Base-by-base conservation (phyloP, 1,139 yeast species). In the Yamadazyma trypodendri region DNA sequence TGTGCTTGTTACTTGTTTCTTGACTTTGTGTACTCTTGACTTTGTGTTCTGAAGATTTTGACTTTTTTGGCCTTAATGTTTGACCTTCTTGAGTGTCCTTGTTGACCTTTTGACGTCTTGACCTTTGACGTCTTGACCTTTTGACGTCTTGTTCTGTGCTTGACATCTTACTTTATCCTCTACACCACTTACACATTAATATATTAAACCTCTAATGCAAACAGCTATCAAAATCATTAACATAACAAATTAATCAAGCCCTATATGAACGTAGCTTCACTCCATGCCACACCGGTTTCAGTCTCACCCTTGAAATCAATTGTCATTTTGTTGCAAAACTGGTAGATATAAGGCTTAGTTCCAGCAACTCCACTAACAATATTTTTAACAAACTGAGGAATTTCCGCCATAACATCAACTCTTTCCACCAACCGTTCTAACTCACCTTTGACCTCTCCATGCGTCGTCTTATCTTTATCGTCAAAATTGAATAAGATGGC, bases 321-420 rank as follows among this genome's bases (percentile, higher is more conserved):
- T 10, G 58, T 56, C 55, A 72, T 59, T 34, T 75, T 71, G 60
- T 85, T 82, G 57, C 84, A 78, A 65, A 78, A 92, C 67, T 92
- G 98, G 64, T 90, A 92, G 54, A 92, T 90, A 67, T 79, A 92
- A 25, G 98, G 98, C 59, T 83, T 86, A 31, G 97, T 84, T 38
- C 97, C 98, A 11, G 95, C 92, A 41, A 90, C 94, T 43, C 96
- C 96, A 47, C 90, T 81, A 31, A 88, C 97, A 44, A 92, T 86
- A 53, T 83, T 85, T 65, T 92, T 92, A 48, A 92, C 95, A 64
- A 92, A 89, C 50, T 79, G 83, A 31, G 98, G 98, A 44, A 92
- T 84, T 67, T 92, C 98, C 31, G 92, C 89, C 97, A 92, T 89
- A 44, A 92, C 97, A 63, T 92, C 98, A 40, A 92, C 90, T 56